Evolutionary conservation across 75 land plant genomes (phyloP).

Genomic region (Cupressus sempervirens): DNA sequence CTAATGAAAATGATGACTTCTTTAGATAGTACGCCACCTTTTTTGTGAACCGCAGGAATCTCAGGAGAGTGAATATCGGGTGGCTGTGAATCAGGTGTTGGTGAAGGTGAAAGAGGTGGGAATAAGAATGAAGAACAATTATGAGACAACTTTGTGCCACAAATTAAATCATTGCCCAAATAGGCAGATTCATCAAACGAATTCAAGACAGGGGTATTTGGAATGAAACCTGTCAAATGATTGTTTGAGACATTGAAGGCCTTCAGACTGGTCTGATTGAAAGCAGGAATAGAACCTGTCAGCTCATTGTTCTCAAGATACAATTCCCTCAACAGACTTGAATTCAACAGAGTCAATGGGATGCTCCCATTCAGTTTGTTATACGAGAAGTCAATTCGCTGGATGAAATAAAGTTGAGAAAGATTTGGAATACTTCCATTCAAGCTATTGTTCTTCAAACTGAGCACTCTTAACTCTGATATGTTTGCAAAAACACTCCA

Average conservation of each 20-base stretch:
- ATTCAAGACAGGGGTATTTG: constrained; percentile 28
- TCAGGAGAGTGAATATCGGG: too few relatives aligned
- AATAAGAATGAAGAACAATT: constrained; percentile 2
- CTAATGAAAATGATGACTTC: constrained; percentile 34
- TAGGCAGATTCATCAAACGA: constrained; percentile 10
- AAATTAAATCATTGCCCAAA: neutral
- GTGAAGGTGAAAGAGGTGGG: neutral
- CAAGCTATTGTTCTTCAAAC: constrained; percentile 42
- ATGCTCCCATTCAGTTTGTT: constrained; percentile 51
- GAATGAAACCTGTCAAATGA: constrained; percentile 46
- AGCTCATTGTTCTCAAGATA: constrained; percentile 44
- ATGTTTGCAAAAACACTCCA: constrained; percentile 27
- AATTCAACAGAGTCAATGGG: constrained; percentile 24
- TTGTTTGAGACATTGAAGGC: constrained; percentile 47
- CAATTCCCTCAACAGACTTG: constrained; percentile 25
- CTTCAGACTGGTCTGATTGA: constrained; percentile 15
- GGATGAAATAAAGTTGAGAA: constrained; percentile 14
- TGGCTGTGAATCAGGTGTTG: too few relatives aligned
- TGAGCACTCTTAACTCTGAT: constrained; percentile 24
- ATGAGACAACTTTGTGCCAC: neutral
- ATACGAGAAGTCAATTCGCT: constrained; percentile 28
- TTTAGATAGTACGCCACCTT: neutral
- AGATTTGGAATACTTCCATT: constrained; percentile 41
- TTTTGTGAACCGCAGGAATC: neutral
- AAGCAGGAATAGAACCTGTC: constrained; percentile 42